phyloP scores from a whole-genome alignment of 2,329 filamentous ascomycete species.

The Botrytis fragariae region DNA sequence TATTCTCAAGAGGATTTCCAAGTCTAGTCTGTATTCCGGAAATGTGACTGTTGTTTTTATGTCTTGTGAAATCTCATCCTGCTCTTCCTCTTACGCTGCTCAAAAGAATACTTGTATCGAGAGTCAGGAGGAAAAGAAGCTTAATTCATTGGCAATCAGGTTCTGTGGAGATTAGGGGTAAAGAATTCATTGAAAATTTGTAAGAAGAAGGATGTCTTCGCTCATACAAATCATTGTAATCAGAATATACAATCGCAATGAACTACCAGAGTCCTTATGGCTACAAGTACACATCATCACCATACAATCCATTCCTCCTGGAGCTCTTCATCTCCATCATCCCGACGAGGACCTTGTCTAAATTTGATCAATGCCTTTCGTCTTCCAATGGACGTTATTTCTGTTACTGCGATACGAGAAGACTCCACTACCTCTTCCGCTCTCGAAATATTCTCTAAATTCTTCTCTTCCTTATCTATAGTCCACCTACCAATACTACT shows the following conservation, averaged over 20 bases:
- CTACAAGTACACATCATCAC: background rate
- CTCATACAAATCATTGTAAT: background rate
- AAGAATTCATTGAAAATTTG: too few species aligned
- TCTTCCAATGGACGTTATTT: background rate
- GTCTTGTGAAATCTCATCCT: background rate
- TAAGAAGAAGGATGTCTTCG: background rate
- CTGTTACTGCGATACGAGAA: background rate
- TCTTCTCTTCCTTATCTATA: slow-evolving; percentile 19
- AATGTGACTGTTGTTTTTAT: background rate
- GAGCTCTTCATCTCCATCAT: background rate
- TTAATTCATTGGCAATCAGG: too few species aligned
- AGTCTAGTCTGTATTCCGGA: background rate
- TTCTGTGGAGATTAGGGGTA: background rate
- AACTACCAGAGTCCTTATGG: background rate
- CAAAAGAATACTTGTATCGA: background rate
- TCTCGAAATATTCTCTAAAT: background rate
- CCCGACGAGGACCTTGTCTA: background rate
- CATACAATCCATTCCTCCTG: slow-evolving; percentile 6
- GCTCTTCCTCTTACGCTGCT: background rate
- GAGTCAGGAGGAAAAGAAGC: background rate
- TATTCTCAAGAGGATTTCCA: background rate
- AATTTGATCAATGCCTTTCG: slow-evolving; percentile 7
- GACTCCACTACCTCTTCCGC: slow-evolving; percentile 9
- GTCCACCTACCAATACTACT: slow-evolving; percentile 17
- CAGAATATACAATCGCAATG: background rate